A percentile compares a stretch with the other conserved stretches of the same genome.
phyloP scores from a whole-genome alignment of 2,329 filamentous ascomycete species.

The Ceratocystis huliohia region DNA sequence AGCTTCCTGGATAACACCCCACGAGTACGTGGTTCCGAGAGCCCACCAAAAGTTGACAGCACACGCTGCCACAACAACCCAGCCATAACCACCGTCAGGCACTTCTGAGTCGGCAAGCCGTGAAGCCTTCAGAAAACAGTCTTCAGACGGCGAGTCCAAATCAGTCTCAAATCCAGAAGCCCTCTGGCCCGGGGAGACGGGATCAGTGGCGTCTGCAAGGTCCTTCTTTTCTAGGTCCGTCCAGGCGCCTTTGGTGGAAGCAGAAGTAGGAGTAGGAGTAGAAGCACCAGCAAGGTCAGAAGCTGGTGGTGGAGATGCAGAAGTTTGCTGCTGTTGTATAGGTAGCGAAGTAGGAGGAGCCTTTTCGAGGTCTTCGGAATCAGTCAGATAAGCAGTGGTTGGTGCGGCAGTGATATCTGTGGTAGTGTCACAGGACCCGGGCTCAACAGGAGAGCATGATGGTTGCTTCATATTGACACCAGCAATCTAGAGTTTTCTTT shows the following conservation, averaged over 20 bases:
- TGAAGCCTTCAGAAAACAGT: constrained; percentile 30
- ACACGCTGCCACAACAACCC: constrained; percentile 40
- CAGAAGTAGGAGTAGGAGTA: not conserved
- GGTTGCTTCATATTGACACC: not conserved
- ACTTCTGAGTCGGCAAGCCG: constrained; percentile 34
- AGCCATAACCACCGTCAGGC: constrained; percentile 45
- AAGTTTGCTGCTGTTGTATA: not conserved
- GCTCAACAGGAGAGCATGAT: not conserved
- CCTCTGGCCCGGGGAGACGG: not conserved
- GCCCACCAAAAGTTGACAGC: constrained; percentile 43
- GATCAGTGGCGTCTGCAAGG: not conserved
- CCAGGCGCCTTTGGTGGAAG: not conserved
- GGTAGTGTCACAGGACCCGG: not conserved
- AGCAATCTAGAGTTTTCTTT: not conserved
- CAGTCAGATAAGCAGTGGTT: not conserved
- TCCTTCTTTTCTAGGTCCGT: constrained; percentile 10
- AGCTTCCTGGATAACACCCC: constrained; percentile 48
- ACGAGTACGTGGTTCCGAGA: constrained; percentile 43
- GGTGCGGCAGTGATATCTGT: not conserved
- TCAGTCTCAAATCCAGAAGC: constrained; percentile 7
- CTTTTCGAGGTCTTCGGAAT: not conserved
- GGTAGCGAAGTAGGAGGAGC: not conserved
- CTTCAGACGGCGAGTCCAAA: constrained; percentile 17
- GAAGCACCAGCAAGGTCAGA: not conserved
- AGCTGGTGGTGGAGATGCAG: not conserved